Percentiles rank a stretch among this genome's conserved stretches.
Evolutionary conservation across 2,329 filamentous ascomycete species (phyloP).

Genomic region (Exophiala spinifera): DNA sequence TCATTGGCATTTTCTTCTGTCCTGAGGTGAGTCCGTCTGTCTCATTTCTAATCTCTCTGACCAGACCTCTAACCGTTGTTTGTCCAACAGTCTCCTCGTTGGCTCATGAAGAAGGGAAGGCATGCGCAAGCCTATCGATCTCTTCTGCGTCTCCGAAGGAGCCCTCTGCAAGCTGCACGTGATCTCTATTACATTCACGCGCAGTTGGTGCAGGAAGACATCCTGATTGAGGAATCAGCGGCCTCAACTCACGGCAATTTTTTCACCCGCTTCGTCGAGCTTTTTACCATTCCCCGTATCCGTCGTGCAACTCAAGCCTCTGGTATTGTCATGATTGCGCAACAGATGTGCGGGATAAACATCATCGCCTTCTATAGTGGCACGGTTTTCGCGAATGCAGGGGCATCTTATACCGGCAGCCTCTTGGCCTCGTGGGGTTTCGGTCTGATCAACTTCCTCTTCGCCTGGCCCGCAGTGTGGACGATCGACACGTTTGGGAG

Average conservation of each 20-base stretch:
- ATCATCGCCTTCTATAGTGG: slow-evolving; percentile 75
- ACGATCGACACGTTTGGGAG: slow-evolving; percentile 68
- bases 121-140: slow-evolving; percentile 43
- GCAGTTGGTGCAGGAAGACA: slow-evolving; percentile 35
- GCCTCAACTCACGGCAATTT: slow-evolving; percentile 53
- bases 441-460: slow-evolving; percentile 63
- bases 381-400: slow-evolving; percentile 54
- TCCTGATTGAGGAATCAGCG: slow-evolving; percentile 23
- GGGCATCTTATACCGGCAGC: slow-evolving; percentile 54
- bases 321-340: slow-evolving; percentile 75
- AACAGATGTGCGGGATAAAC: slow-evolving; percentile 70
- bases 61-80: background rate
- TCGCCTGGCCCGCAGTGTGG: slow-evolving; percentile 56
- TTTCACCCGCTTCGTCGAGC: slow-evolving; percentile 55
- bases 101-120: slow-evolving; percentile 46
- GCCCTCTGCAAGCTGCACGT: slow-evolving; percentile 44
- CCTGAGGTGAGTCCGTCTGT: slow-evolving; percentile 28
- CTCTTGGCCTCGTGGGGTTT: slow-evolving; percentile 64
- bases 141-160: slow-evolving; percentile 43
- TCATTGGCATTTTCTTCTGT: slow-evolving; percentile 46
- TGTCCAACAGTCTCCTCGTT: slow-evolving; percentile 42
- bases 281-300: slow-evolving; percentile 50
- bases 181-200: slow-evolving; percentile 48
- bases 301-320: slow-evolving; percentile 68
- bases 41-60: background rate